Evolutionary conservation across 805 yeast genomes (phyloP).

Genomic region (Hanseniaspora meyeri): DNA sequence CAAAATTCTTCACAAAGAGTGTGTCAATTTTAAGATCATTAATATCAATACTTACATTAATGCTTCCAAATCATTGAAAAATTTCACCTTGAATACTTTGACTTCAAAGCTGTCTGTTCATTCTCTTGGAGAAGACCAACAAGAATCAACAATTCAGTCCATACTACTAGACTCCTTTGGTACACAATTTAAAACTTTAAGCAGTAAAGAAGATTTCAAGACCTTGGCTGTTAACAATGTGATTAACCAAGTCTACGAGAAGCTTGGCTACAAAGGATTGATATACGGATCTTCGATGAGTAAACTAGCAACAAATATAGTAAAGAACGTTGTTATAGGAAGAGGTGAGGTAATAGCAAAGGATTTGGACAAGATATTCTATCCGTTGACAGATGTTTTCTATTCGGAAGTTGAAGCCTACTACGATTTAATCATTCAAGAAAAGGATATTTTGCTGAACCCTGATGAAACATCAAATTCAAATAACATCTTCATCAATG

Average conservation of each 20-base stretch:
- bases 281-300: slow-evolving; percentile 74
- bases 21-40: slow-evolving; percentile 32
- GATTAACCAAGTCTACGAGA: slow-evolving; percentile 30
- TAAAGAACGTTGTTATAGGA: slow-evolving; percentile 73
- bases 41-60: slow-evolving; percentile 30
- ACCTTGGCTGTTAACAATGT: slow-evolving; percentile 37
- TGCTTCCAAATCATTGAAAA: slow-evolving; percentile 23
- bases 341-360: slow-evolving; percentile 59
- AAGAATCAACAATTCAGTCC: neutral
- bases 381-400: slow-evolving; percentile 69
- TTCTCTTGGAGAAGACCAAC: neutral
- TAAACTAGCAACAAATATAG: slow-evolving; percentile 62
- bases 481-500: slow-evolving; percentile 15
- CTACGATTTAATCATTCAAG: slow-evolving; percentile 25
- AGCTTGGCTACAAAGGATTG: slow-evolving; percentile 26
- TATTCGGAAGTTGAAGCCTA: slow-evolving; percentile 55
- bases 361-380: slow-evolving; percentile 42
- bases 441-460: neutral
- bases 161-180: slow-evolving; percentile 31
- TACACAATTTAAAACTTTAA: slow-evolving; percentile 30
- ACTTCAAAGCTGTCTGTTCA: slow-evolving; percentile 9
- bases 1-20: slow-evolving; percentile 21
- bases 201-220: slow-evolving; percentile 54
- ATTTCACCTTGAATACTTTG: slow-evolving; percentile 28
- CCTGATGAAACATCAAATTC: slow-evolving; percentile 25